These are phyloP conservation scores for Penicillium dipodomyicola DNA, from an alignment of 495 filamentous ascomycete species.

Conservation along the genomic window DNA sequence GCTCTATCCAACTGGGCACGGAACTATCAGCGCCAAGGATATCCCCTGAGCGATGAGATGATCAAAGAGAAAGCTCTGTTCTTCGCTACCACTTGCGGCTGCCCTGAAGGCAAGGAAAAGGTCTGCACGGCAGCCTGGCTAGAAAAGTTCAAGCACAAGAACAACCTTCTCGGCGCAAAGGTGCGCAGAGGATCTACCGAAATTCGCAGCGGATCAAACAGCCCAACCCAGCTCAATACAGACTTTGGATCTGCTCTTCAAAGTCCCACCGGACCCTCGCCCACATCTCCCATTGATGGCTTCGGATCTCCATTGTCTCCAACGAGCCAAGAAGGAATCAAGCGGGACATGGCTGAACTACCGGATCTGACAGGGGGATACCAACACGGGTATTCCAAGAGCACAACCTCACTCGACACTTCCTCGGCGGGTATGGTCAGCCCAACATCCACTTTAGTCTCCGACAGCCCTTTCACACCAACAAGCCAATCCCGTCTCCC, in stretches of 20 bases:
- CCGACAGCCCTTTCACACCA: conserved; percentile 68
- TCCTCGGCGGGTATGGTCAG: conserved; percentile 73
- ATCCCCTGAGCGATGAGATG: conserved; percentile 72
- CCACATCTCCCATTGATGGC: conserved; percentile 60
- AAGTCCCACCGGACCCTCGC: conserved; percentile 67
- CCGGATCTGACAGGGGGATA: conserved; percentile 52
- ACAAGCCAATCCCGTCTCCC: conserved; percentile 62
- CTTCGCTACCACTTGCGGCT: conserved; percentile 76
- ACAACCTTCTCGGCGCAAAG: conserved; percentile 66
- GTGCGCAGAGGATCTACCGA: conserved; percentile 68
- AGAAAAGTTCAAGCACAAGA: conserved; percentile 95
- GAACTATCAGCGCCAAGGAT: conserved; percentile 75
- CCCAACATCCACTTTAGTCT: conserved; percentile 82
- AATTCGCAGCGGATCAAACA: conserved; percentile 54
- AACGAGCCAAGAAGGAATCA: conserved; percentile 64
- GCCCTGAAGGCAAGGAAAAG: conserved; percentile 73
- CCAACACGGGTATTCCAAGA: conserved; percentile 58
- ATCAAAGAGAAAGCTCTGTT: conserved; percentile 85
- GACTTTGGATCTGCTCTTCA: conserved; percentile 59
- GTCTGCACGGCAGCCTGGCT: conserved; percentile 77
- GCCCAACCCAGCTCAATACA: conserved; percentile 42
- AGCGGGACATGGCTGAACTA: conserved; percentile 50
- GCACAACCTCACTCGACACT: conserved; percentile 56
- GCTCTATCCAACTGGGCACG: conserved; percentile 86
- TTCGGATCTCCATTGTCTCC: conserved; percentile 64